Conservation (phyloP, 2,329 filamentous ascomycete species). For the Macrophomina pseudophaseolina region DNA sequence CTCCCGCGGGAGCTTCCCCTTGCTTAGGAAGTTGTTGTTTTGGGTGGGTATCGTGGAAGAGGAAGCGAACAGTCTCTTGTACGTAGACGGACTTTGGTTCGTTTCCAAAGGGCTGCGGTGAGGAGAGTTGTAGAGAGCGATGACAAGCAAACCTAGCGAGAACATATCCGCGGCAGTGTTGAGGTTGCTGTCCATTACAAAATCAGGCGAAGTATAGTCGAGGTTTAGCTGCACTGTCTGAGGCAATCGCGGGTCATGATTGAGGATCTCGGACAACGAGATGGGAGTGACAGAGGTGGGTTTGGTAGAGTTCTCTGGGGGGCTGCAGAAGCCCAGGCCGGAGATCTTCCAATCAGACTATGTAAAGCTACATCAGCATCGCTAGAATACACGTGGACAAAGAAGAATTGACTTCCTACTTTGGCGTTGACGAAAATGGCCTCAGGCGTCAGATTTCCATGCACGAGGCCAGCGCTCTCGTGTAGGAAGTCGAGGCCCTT, state of each 20-base stretch:
- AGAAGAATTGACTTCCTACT: constrained; percentile 53
- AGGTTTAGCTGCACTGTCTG: constrained; percentile 84
- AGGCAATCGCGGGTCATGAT: constrained; percentile 83
- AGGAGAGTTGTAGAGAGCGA: constrained; percentile 93
- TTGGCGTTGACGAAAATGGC: constrained; percentile 94
- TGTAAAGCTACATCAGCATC: constrained; percentile 29
- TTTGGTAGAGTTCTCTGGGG: constrained; percentile 75
- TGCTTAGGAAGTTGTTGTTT: constrained; percentile 83
- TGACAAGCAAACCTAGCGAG: constrained; percentile 84
- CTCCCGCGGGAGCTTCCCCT: constrained; percentile 78
- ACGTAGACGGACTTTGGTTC: constrained; percentile 79
- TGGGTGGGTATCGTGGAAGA: constrained; percentile 78
- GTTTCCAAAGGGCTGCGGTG: constrained; percentile 85
- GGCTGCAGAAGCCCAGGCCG: constrained; percentile 87
- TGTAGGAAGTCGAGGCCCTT: constrained; percentile 95
- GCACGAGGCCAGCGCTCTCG: constrained; percentile 90
- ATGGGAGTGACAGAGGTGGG: constrained; percentile 79
- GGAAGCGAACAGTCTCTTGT: constrained; percentile 81
- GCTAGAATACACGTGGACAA: constrained; percentile 19
- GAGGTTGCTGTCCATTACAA: constrained; percentile 88
- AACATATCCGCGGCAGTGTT: constrained; percentile 89
- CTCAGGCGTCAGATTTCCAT: constrained; percentile 93
- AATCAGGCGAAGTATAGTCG: constrained; percentile 94
- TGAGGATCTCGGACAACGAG: constrained; percentile 80
- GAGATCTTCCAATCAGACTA: constrained; percentile 98